Conservation (phyloP, 257 asterid species). For the Ajuga chamaepitys region DNA sequence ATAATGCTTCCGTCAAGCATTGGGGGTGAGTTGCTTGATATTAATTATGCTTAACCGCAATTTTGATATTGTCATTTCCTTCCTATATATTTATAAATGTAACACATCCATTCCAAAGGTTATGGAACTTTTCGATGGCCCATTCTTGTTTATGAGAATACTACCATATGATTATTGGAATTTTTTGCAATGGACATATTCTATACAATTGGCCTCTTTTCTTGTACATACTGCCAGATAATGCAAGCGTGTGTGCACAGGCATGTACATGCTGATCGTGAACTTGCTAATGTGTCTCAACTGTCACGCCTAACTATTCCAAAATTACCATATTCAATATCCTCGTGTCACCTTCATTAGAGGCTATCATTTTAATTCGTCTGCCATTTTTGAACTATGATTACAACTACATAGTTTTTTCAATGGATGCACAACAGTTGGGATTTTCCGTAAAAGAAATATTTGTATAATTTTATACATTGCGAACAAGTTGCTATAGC, state of each 20-base stretch:
- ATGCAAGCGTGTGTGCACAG: background rate
- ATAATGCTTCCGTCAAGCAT: constrained; percentile 42
- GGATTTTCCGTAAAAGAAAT: background rate
- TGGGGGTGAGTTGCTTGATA: constrained; percentile 46
- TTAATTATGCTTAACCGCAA: background rate
- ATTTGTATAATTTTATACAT: background rate
- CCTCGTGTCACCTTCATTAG: background rate
- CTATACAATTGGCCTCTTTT: background rate
- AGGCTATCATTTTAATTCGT: background rate
- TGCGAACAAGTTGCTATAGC: background rate
- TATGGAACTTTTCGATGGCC: background rate
- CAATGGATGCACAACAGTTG: background rate
- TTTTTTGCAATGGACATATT: background rate
- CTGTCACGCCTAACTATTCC: background rate
- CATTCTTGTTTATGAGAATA: background rate
- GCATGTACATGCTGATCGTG: background rate
- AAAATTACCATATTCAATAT: background rate
- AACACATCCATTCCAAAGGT: background rate
- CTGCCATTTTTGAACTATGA: background rate
- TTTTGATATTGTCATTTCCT: background rate
- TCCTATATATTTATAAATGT: background rate
- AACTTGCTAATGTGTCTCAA: background rate
- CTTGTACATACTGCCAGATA: background rate
- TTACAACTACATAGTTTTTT: background rate
- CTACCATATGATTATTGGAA: background rate